Conservation (phyloP, 495 filamentous ascomycete genomes). For the Parachaetomium inaequale region DNA sequence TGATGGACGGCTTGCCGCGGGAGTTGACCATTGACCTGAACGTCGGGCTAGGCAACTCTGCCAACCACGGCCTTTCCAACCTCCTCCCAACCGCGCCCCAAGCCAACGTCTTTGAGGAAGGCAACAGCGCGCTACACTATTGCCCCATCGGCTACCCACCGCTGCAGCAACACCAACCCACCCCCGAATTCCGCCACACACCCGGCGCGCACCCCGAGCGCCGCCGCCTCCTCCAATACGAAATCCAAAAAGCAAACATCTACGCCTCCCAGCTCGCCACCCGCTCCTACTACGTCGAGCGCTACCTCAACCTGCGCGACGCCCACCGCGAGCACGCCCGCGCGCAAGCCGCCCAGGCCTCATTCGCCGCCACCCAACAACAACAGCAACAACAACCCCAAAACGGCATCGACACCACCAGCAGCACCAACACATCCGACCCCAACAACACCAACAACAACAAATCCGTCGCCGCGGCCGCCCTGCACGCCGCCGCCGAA, state of each 20-base stretch:
- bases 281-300: conserved; percentile 76
- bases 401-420: background rate
- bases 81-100: conserved; percentile 2
- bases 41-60: conserved; percentile 12
- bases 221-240: conserved; percentile 62
- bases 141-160: conserved; percentile 34
- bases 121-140: conserved; percentile 31
- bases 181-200: conserved; percentile 38
- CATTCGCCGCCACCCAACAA: background rate
- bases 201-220: conserved; percentile 36
- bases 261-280: conserved; percentile 71
- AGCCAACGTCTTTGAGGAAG: conserved; percentile 17
- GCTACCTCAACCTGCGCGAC: conserved; percentile 66
- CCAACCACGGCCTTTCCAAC: background rate
- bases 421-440: conserved; percentile 1
- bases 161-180: conserved; percentile 16
- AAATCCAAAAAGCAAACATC: conserved; percentile 84
- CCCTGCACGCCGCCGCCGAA: conserved; percentile 22
- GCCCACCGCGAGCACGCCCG: conserved; percentile 41
- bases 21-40: conserved; percentile 54
- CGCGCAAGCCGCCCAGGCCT: conserved; percentile 19
- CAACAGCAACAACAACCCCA: background rate
- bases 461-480: conserved; percentile 28
- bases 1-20: conserved; percentile 56
- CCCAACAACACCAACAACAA: conserved; percentile 10